Evolutionary conservation across 768 basidiomycete genomes (phyloP).

Genomic region (Phylloporus scabripes): DNA sequence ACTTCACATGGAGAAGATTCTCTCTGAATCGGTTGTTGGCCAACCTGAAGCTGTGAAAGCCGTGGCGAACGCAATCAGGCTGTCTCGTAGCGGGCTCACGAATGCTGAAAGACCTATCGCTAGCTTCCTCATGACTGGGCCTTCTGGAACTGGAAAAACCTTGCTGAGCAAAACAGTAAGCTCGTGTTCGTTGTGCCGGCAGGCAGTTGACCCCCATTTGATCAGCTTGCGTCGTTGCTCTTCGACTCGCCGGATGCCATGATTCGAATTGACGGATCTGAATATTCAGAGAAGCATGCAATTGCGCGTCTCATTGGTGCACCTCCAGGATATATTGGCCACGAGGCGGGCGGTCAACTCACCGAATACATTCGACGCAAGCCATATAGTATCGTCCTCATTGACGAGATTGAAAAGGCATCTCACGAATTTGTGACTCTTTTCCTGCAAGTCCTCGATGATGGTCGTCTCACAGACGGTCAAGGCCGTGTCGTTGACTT

Average conservation of each 20-base stretch:
- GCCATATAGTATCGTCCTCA: slow-evolving; percentile 80
- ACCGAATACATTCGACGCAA: slow-evolving; percentile 92
- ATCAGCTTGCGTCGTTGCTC: slow-evolving; percentile 76
- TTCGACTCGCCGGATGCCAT: slow-evolving; percentile 91
- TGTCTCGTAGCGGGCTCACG: slow-evolving; percentile 91
- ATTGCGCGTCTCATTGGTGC: slow-evolving; percentile 65
- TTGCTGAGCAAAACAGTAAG: slow-evolving; percentile 83
- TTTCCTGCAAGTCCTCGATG: slow-evolving; percentile 83
- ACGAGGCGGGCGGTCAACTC: slow-evolving; percentile 85
- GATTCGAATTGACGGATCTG: slow-evolving; percentile 89
- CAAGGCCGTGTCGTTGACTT: slow-evolving; percentile 89
- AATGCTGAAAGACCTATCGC: slow-evolving; percentile 86
- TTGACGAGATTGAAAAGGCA: slow-evolving; percentile 91
- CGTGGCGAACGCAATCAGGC: slow-evolving; percentile 88
- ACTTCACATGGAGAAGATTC: slow-evolving; percentile 77
- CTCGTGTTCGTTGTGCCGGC: not conserved
- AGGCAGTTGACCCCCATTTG: slow-evolving; percentile 2
- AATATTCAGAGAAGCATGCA: slow-evolving; percentile 84
- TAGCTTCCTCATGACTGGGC: slow-evolving; percentile 89
- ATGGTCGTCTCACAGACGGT: slow-evolving; percentile 87
- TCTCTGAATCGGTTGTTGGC: slow-evolving; percentile 76
- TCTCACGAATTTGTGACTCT: slow-evolving; percentile 68
- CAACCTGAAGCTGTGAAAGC: slow-evolving; percentile 89
- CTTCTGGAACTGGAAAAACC: slow-evolving; percentile 89
- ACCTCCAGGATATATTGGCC: slow-evolving; percentile 87